A percentile compares a stretch with the other conserved stretches of the same genome.
Conservation (phyloP, 257 asterid genomes). For the Solanum infundibuliforme region DNA sequence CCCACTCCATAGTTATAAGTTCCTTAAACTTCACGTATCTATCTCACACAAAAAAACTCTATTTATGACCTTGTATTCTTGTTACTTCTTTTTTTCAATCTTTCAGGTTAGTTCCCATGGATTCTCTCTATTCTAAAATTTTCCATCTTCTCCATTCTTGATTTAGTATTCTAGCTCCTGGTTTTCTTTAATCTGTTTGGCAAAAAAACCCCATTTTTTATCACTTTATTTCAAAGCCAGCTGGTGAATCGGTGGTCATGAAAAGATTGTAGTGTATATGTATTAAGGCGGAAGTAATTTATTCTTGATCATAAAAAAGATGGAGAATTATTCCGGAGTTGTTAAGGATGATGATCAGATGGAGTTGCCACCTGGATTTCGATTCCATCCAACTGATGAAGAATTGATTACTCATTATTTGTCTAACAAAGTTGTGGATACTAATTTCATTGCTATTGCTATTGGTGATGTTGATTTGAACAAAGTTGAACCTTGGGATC, state of each 20-base stretch:
- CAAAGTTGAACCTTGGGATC: slow-evolving; percentile 73
- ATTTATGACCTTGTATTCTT: slow-evolving; percentile 24
- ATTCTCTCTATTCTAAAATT: slow-evolving; percentile 13
- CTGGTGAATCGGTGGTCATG: not conserved
- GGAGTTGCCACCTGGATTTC: slow-evolving; percentile 68
- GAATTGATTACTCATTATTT: slow-evolving; percentile 69
- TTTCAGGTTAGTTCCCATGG: slow-evolving; percentile 12
- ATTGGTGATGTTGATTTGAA: slow-evolving; percentile 79
- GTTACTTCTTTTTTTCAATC: slow-evolving; percentile 13
- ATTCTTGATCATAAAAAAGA: not conserved
- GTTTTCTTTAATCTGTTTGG: slow-evolving; percentile 1
- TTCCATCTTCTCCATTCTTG: not conserved
- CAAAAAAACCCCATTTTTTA: not conserved
- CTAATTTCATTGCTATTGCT: slow-evolving; percentile 35
- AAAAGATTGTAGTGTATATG: not conserved
- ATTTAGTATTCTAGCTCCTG: not conserved
- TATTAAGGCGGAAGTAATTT: not conserved
- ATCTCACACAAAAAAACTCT: slow-evolving; percentile 11
- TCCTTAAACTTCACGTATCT: slow-evolving; percentile 45
- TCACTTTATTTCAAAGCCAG: not conserved
- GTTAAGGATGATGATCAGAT: slow-evolving; percentile 16
- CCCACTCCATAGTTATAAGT: not conserved
- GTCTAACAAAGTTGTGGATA: slow-evolving; percentile 38
- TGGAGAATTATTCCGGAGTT: slow-evolving; percentile 27
- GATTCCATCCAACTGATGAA: slow-evolving; percentile 77